These are phyloP conservation scores for Yamadazyma siamensis DNA, from an alignment of 1,139 yeast species.

Conservation along the genomic window DNA sequence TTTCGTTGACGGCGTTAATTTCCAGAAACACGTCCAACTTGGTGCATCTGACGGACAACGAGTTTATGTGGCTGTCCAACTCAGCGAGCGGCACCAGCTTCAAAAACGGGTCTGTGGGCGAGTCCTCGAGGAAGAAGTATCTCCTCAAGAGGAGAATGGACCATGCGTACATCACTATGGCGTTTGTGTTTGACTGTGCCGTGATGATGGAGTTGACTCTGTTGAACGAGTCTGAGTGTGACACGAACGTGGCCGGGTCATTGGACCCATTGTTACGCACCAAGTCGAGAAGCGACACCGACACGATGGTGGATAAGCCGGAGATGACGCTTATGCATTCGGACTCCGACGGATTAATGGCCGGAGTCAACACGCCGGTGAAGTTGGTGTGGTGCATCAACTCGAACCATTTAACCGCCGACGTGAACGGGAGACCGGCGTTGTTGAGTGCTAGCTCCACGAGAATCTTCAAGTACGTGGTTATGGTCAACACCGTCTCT, in stretches of 20 bases:
- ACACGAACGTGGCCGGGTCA: constrained; percentile 23
- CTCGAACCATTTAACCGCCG: constrained; percentile 54
- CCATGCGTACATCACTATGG: constrained; percentile 68
- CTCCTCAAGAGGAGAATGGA: constrained; percentile 61
- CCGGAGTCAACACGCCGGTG: constrained; percentile 26
- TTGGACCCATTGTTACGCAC: constrained; percentile 41
- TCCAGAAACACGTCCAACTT: constrained; percentile 46
- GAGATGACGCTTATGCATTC: constrained; percentile 30
- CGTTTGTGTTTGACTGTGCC: constrained; percentile 28
- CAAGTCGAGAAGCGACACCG: constrained; percentile 53
- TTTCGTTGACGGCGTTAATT: constrained; percentile 38
- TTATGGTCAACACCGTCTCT: constrained; percentile 36
- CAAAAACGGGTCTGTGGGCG: constrained; percentile 7
- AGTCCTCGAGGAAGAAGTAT: constrained; percentile 45
- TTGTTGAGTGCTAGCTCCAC: constrained; percentile 36
- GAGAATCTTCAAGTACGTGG: constrained; percentile 44
- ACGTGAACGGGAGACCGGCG: constrained; percentile 25
- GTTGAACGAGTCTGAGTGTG: constrained; percentile 24
- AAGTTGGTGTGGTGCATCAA: constrained; percentile 45
- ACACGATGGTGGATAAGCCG: constrained; percentile 46
- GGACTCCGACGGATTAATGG: constrained; percentile 28
- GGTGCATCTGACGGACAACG: constrained; percentile 44
- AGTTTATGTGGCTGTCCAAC: constrained; percentile 19
- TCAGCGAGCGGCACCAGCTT: constrained; percentile 13
- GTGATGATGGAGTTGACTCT: constrained; percentile 35